Percentiles rank a stretch among this genome's conserved stretches.
Evolutionary conservation across 108 stramenopile species (phyloP).

Genomic region (Poteriospumella lacustris): DNA sequence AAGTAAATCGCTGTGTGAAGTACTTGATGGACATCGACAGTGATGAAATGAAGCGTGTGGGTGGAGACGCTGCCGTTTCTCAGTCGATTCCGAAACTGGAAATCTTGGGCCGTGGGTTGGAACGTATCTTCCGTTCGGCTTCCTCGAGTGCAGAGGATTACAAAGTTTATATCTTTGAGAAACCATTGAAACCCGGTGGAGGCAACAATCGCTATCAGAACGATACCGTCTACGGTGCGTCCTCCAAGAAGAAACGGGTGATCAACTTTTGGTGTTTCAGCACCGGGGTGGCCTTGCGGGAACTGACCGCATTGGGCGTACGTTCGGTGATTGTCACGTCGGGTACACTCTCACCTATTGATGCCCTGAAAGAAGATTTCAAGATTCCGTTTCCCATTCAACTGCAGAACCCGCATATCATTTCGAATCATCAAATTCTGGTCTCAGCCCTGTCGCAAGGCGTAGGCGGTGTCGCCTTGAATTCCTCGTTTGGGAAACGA

Average conservation of each 20-base stretch:
- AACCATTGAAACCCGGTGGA: neutral
- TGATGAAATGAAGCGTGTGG: too few relatives aligned
- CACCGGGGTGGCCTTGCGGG: constrained; percentile 84
- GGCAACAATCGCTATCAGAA: too few relatives aligned
- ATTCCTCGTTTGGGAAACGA: constrained; percentile 72
- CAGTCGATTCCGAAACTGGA: neutral
- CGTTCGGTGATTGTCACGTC: constrained; percentile 15
- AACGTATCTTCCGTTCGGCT: neutral
- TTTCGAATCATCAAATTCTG: neutral
- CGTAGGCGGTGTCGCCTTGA: constrained; percentile 65
- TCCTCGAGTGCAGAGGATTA: neutral
- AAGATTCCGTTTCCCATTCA: constrained; percentile 23
- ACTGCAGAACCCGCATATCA: constrained; percentile 25
- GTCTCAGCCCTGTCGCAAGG: constrained; percentile 61
- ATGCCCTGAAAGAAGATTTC: constrained; percentile 24
- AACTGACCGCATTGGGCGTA: constrained; percentile 56
- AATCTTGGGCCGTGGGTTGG: neutral
- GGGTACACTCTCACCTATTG: constrained; percentile 23
- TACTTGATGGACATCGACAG: neutral
- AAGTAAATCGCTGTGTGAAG: neutral
- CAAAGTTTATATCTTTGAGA: neutral
- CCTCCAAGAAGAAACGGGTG: constrained; percentile 47
- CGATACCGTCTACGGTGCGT: neutral
- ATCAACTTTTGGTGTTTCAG: constrained; percentile 96
- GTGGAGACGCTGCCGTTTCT: neutral